Percentiles rank a stretch among this genome's conserved stretches.
Conservation (phyloP, 306 rosid genomes). For the Fragaria iinumae region DNA sequence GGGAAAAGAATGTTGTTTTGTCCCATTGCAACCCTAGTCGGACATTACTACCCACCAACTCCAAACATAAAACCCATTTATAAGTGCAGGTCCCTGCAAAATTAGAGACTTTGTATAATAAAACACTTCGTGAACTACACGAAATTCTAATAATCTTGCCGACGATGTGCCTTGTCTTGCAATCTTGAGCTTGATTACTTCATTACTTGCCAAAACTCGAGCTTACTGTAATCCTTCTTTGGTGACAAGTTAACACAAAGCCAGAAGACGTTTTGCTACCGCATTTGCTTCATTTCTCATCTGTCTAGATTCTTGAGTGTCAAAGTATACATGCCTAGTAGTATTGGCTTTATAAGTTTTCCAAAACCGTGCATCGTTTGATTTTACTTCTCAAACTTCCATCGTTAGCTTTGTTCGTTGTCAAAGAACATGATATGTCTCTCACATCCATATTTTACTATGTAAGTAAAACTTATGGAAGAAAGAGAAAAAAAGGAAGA, state of each 20-base stretch:
- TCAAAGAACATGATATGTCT: no score
- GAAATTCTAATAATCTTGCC: neutral
- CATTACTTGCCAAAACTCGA: neutral
- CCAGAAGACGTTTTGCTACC: neutral
- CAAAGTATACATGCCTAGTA: no score
- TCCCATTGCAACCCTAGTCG: neutral
- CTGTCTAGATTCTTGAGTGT: neutral
- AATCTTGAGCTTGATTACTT: neutral
- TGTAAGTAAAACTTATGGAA: no score
- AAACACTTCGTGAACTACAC: conserved; percentile 7
- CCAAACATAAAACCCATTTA: neutral
- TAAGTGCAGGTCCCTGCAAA: neutral
- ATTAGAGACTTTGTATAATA: neutral
- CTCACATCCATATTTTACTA: no score
- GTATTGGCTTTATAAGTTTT: no score
- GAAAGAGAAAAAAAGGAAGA: neutral
- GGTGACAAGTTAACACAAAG: neutral
- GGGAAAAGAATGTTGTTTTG: conserved; percentile 10
- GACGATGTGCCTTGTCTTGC: conserved; percentile 2
- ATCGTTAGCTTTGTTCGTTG: no score
- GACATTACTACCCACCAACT: neutral
- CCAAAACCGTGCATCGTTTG: no score
- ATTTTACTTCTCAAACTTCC: no score
- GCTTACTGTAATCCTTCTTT: neutral
- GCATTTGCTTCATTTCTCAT: neutral